Evolutionary conservation across 345 rosid genomes (phyloP), one percentile per base, ranked within the genome.

Genomic region (Euclidium syriacum): DNA sequence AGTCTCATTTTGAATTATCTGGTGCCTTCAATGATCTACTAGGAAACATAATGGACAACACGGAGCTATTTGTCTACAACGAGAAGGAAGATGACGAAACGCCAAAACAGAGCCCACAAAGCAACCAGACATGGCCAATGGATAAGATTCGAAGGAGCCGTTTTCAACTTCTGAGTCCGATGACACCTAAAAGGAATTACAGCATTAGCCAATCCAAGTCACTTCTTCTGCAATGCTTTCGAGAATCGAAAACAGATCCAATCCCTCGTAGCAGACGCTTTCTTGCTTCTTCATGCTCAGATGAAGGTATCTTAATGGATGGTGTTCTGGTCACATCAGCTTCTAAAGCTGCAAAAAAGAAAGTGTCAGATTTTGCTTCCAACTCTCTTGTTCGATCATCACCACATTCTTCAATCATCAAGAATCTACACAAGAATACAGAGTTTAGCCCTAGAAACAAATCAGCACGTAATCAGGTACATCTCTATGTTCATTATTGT

Each of bases 261-360:
- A 2, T 52, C 23, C 50, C 68, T 42, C 50, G 34, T 69, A 52
- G 33, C 5, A 29, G 39, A 25, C 61, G 50, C 20, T 36, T 70
- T 8, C 50, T 33, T 15, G 58, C 26, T 46, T 27, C 26, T 46
- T 27, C 63, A 5, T 53, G 23, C 36, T 53, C 74, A 0, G 74
- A 72, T 64, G 87, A 80, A 19, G 87, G 83, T 50, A 19, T 87
- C 11, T 85, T 90, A 40, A 77, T 82, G 81, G 97, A 90, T 64
- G 90, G 78, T 27, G 70, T 82, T 72, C 70, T 78, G 7, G 73
- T 84, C 30, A 72, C 50, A 23, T 72, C 83, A 4, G 72, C 71
- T 27, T 36, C 64, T 38, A 38, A 16, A 4, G 72, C 71, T 27
- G 36, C 64, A 29, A 38, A 16, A n/a, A 46, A 59, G 64, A 73